These are phyloP conservation scores for Corylus avellana DNA, from an alignment of 306 rosid species.

Conservation along the genomic window DNA sequence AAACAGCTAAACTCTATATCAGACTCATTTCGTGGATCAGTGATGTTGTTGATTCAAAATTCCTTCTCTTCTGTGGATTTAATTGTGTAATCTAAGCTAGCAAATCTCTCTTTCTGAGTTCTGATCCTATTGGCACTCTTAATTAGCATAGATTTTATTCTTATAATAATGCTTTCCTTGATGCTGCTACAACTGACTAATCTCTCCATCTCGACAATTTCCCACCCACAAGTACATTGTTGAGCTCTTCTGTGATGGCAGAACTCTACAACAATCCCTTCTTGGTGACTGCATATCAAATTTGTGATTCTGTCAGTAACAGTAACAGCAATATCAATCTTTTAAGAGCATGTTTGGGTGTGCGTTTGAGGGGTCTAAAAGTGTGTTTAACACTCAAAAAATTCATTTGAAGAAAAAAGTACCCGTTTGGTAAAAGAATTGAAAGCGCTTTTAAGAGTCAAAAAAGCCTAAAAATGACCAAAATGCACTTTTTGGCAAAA, in stretches of 20 bases:
- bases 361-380: too few relatives aligned
- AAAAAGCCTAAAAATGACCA: too few relatives aligned
- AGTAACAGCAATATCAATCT: constrained; percentile 1
- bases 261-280: constrained; percentile 83
- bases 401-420: too few relatives aligned
- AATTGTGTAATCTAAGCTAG: constrained; percentile 25
- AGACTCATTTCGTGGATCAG: constrained; percentile 20
- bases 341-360: too few relatives aligned
- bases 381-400: too few relatives aligned
- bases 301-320: constrained; percentile 19
- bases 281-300: constrained; percentile 78
- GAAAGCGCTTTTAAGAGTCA: too few relatives aligned
- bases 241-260: constrained; percentile 49
- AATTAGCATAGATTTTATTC: constrained; percentile 18
- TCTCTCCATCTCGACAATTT: constrained; percentile 61
- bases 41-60: constrained; percentile 6
- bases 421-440: too few relatives aligned
- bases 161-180: constrained; percentile 20
- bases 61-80: constrained; percentile 18
- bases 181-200: constrained; percentile 52
- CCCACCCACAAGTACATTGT: constrained; percentile 66
- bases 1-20: constrained; percentile 9
- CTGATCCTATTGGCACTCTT: constrained; percentile 9
- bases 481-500: too few relatives aligned
- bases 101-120: constrained; percentile 20